Percentiles rank a stretch among this genome's conserved stretches.
Conservation (phyloP, 2,329 filamentous ascomycete species). For the Curvularia lunata region DNA sequence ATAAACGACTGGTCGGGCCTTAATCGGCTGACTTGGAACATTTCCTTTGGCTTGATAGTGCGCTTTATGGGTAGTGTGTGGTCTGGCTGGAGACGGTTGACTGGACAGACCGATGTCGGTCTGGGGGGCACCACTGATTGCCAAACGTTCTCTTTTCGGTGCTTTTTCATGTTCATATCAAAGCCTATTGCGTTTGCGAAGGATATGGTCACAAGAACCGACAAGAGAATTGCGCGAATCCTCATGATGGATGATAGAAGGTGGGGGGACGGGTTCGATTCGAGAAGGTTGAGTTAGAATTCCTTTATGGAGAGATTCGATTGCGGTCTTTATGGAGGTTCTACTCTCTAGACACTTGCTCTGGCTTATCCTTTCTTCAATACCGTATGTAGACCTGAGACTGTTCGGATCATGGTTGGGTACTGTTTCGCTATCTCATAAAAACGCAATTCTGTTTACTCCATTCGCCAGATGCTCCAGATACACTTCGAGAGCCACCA, state of each 20-base stretch:
- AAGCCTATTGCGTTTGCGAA: conserved; percentile 23
- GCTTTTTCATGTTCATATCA: no score
- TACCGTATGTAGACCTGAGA: neutral
- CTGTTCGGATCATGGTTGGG: neutral
- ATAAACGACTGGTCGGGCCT: conserved; percentile 29
- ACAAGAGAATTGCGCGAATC: conserved; percentile 37
- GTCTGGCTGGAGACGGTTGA: conserved; percentile 28
- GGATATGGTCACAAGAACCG: conserved; percentile 47
- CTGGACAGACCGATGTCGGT: conserved; percentile 16
- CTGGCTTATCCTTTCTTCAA: neutral
- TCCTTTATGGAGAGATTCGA: neutral
- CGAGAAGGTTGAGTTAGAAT: neutral
- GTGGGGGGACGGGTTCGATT: neutral
- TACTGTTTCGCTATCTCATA: neutral
- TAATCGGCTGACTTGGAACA: conserved; percentile 31
- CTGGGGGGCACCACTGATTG: no score
- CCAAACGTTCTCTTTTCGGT: no score
- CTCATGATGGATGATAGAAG: conserved; percentile 30
- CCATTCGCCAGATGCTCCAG: neutral
- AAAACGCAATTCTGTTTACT: neutral
- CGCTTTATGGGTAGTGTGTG: conserved; percentile 29
- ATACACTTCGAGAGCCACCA: neutral
- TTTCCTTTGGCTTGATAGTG: conserved; percentile 26
- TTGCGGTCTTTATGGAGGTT: neutral
- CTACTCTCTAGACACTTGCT: neutral